Evolutionary conservation across 1,139 yeast genomes (phyloP), one percentile per base, ranked within the genome.

Genomic region (Debaryomycetaceae sp.): DNA sequence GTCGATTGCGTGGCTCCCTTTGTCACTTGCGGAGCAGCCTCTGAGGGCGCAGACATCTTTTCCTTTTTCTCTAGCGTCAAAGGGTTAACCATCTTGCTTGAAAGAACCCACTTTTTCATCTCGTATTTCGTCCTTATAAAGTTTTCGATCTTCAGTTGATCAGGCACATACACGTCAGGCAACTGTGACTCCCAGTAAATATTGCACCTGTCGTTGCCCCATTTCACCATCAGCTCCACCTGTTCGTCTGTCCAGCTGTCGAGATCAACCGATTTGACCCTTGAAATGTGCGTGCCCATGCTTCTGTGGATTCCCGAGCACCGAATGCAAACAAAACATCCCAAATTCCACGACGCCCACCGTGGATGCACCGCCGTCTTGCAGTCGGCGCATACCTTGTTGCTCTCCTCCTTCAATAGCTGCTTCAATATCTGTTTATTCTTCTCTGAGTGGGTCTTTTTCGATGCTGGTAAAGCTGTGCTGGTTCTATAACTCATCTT

Each of bases 201-300:
- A 60, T 93, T 93, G 34, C 95, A 91, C 52, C 80, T 79, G 39
- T 68, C 76, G 61, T 91, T 93, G 4, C 97, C 97, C 95, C 96
- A 88, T 56, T 79, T 72, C 37, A 89, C 82, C 84, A 93, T 84
- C 54, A 81, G 81, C 49, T 80, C 84, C 37, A 89, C 81, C 64
- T 93, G 97, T 58, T 87, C 96, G 56, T 90, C 96, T 8, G 95
- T 87, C 99, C 99, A 93, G 1, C 95, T 86, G 63, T 93, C 98
- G 59, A 93, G 76, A 68, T 93, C 99, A 40, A 93, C 95, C 5
- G 96, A 86, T 61, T 87, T 87, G 40, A 87, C 96, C 57, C 84
- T 75, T 13, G 89, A 82, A 42, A 91, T 88, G 65, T 93, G 99
- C 0, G 97, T 90, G 2, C 99, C 98, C 85, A 93, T 83, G 45